phyloP scores from a whole-genome alignment of 768 basidiomycete species.

The Gelatoporia subvermispora region DNA sequence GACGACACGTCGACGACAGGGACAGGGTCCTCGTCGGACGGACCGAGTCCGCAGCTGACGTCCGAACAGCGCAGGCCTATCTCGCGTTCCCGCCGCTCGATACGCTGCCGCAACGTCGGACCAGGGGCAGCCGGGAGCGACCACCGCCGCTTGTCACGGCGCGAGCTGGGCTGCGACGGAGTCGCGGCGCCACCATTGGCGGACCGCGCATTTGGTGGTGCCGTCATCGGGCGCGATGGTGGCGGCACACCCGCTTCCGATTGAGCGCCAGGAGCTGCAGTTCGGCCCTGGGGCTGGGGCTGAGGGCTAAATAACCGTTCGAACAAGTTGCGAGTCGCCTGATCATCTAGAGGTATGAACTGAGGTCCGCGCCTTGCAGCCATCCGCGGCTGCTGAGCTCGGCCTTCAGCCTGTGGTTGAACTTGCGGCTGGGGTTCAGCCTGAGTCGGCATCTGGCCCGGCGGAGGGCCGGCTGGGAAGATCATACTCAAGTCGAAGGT shows the following conservation, averaged over 20 bases:
- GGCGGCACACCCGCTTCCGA: neutral
- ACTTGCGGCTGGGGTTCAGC: conserved; percentile 6
- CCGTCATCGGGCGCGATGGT: neutral
- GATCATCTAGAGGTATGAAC: neutral
- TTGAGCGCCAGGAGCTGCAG: neutral
- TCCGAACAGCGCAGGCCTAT: conserved; percentile 70
- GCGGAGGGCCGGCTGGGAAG: conserved; percentile 9
- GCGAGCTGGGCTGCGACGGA: conserved; percentile 3
- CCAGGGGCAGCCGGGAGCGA: conserved; percentile 60
- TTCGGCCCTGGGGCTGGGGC: conserved; percentile 5
- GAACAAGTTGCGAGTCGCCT: neutral
- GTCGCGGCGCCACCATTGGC: neutral
- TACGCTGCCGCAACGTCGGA: conserved; percentile 62
- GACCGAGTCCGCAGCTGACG: conserved; percentile 65
- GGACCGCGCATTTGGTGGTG: neutral
- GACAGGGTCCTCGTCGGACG: conserved; percentile 24
- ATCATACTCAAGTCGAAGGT: conserved; percentile 20
- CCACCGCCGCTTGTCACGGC: conserved; percentile 45
- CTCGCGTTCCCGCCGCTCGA: conserved; percentile 71
- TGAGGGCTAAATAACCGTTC: conserved; percentile 5
- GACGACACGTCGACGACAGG: conserved; percentile 15
- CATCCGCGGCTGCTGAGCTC: neutral
- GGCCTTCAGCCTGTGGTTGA: conserved; percentile 7
- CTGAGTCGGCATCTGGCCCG: neutral
- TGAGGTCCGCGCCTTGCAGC: neutral